Evolutionary conservation across 2,329 filamentous ascomycete species (phyloP).

Genomic region (Dactylellina cionopaga): DNA sequence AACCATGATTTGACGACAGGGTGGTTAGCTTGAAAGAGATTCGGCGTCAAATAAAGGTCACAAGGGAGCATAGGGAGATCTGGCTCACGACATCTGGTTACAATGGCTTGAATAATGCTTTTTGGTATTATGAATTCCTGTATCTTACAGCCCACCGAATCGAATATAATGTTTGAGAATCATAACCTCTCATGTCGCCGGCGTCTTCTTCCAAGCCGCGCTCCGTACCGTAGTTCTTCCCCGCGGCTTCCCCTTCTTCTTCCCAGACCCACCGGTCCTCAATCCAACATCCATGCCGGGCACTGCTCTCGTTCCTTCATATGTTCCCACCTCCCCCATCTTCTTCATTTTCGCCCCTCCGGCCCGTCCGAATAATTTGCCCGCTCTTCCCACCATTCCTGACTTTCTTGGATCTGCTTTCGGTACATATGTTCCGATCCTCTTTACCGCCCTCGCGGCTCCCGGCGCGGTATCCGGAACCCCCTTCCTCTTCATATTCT

Average conservation of each 20-base stretch:
- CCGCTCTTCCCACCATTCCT: conserved; percentile 76
- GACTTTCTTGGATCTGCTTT: conserved; percentile 77
- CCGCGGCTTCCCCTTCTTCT: conserved; percentile 64
- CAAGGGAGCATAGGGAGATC: background rate
- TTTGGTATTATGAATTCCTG: conserved; percentile 4
- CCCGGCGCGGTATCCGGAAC: conserved; percentile 54
- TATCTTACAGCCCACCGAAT: conserved; percentile 27
- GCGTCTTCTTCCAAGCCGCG: conserved; percentile 64
- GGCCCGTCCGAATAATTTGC: conserved; percentile 77
- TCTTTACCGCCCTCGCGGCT: conserved; percentile 24
- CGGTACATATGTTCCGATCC: conserved; percentile 68
- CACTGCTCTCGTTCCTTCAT: conserved; percentile 81
- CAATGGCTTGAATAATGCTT: background rate
- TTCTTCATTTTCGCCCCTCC: conserved; percentile 68
- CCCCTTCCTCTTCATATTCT: conserved; percentile 69
- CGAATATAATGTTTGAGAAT: background rate
- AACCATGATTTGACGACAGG: conserved; percentile 2
- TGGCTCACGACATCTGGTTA: background rate
- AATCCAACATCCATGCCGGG: conserved; percentile 71
- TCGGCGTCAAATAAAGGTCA: background rate
- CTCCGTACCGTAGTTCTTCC: conserved; percentile 62
- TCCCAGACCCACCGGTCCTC: conserved; percentile 68
- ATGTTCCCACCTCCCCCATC: conserved; percentile 77
- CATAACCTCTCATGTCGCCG: conserved; percentile 44
- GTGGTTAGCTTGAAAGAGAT: background rate